These are phyloP conservation scores for Kodamaea leandrae DNA, from an alignment of 805 yeast species.

Conservation along the genomic window DNA sequence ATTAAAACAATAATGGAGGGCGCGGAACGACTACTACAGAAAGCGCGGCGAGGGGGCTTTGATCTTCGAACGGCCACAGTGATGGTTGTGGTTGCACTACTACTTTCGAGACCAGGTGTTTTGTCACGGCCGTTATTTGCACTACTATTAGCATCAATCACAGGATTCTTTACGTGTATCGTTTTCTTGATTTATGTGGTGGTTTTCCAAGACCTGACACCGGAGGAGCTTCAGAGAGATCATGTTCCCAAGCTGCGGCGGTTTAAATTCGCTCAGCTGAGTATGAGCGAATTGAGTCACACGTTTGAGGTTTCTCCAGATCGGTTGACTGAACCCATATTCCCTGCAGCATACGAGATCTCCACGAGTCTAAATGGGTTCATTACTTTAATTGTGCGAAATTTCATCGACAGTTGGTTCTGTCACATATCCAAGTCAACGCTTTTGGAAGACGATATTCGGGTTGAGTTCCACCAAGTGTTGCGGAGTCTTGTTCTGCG, in stretches of 20 bases:
- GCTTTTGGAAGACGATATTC: conserved; percentile 39
- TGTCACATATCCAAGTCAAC: conserved; percentile 35
- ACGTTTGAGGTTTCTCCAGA: background rate
- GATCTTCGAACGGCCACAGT: background rate
- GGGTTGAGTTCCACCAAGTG: conserved; percentile 41
- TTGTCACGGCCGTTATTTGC: background rate
- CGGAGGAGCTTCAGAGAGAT: too few relatives aligned
- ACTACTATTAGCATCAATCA: conserved; percentile 2
- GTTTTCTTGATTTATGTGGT: background rate
- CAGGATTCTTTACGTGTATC: conserved; percentile 2
- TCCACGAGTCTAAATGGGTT: conserved; percentile 53
- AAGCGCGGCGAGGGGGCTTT: background rate
- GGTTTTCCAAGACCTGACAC: conserved; percentile 2
- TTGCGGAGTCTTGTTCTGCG: conserved; percentile 42
- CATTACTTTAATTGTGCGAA: conserved; percentile 46
- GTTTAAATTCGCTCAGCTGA: conserved; percentile 9
- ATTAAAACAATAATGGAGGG: background rate
- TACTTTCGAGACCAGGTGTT: background rate
- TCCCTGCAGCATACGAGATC: conserved; percentile 50
- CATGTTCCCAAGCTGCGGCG: conserved; percentile 2
- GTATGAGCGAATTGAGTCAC: conserved; percentile 13
- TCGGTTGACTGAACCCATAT: conserved; percentile 22
- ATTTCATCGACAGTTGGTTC: conserved; percentile 61
- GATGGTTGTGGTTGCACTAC: background rate
- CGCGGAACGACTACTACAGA: background rate